Evolutionary conservation across 371 early-diverging fungal genomes (phyloP).

Genomic region (Rhizopus delemar): DNA sequence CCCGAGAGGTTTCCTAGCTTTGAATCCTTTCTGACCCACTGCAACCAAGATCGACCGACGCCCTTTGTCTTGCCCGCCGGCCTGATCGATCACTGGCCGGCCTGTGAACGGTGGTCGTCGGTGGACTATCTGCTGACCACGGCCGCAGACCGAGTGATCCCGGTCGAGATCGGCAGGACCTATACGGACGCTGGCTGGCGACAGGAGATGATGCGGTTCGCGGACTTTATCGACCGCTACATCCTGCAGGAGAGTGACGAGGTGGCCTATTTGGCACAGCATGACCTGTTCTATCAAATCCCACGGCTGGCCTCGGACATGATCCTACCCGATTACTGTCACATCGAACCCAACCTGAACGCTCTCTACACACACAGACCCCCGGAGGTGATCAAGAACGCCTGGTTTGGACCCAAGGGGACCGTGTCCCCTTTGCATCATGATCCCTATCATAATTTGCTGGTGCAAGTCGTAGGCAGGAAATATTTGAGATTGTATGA

Average conservation of each 20-base stretch:
- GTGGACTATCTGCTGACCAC: constrained; percentile 59
- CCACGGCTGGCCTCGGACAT: constrained; percentile 74
- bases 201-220: constrained; percentile 74
- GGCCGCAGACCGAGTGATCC: constrained; percentile 79
- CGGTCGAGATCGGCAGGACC: constrained; percentile 80
- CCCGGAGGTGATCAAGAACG: constrained; percentile 65
- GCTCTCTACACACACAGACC: constrained; percentile 35
- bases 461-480: constrained; percentile 85
- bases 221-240: constrained; percentile 66
- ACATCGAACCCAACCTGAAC: constrained; percentile 41
- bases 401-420: constrained; percentile 88
- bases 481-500: constrained; percentile 79
- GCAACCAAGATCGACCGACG: constrained; percentile 22
- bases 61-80: constrained; percentile 53
- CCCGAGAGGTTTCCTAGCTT: constrained; percentile 18
- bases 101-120: constrained; percentile 65
- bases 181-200: constrained; percentile 83
- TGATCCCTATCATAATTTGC: constrained; percentile 83
- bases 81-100: constrained; percentile 75
- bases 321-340: constrained; percentile 79
- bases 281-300: constrained; percentile 83
- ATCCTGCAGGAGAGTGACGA: constrained; percentile 23
- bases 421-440: constrained; percentile 89
- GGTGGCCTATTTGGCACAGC: constrained; percentile 87
- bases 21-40: constrained; percentile 22